Evolutionary conservation across 2,329 filamentous ascomycete species (phyloP).

Genomic region (Orbilia javanica): DNA sequence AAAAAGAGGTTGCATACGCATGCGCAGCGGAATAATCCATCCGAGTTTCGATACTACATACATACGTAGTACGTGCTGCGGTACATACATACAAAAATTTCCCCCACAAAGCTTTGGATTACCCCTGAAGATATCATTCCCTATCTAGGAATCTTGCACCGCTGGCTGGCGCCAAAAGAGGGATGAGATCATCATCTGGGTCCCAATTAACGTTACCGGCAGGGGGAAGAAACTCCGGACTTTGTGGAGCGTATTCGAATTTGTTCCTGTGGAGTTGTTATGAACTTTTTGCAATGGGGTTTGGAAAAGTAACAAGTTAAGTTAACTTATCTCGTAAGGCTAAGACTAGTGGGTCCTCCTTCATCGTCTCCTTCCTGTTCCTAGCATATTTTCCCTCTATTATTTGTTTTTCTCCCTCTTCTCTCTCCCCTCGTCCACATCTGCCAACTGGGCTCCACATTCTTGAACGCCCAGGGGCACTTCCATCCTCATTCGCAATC

Average conservation of each 20-base stretch:
- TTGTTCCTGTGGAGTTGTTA: background rate
- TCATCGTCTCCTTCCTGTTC: slow-evolving; percentile 10
- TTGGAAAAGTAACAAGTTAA: background rate
- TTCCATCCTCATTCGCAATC: slow-evolving; percentile 51
- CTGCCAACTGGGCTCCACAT: slow-evolving; percentile 19
- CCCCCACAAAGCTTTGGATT: slow-evolving; percentile 10
- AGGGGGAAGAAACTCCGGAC: slow-evolving; percentile 19
- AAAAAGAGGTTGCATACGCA: too few species aligned
- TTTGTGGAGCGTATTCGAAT: slow-evolving; percentile 17
- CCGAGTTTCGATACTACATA: slow-evolving; percentile 12
- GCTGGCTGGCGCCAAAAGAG: slow-evolving; percentile 13
- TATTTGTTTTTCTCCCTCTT: too few species aligned
- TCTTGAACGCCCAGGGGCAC: slow-evolving; percentile 22
- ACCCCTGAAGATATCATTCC: slow-evolving; percentile 34
- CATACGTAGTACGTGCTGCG: too few species aligned
- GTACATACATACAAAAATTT: too few species aligned
- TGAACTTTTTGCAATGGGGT: slow-evolving; percentile 15
- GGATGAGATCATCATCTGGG: slow-evolving; percentile 47
- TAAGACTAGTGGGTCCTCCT: slow-evolving; percentile 13
- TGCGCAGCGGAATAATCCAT: slow-evolving; percentile 5
- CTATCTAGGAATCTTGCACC: slow-evolving; percentile 22
- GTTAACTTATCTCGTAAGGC: slow-evolving; percentile 33
- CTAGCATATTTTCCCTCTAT: too few species aligned
- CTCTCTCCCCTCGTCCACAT: slow-evolving; percentile 12
- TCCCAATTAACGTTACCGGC: slow-evolving; percentile 24